Evolutionary conservation across 1,284 basidiomycete genomes (phyloP).

Genomic region (Ustanciosporium gigantosporum): DNA sequence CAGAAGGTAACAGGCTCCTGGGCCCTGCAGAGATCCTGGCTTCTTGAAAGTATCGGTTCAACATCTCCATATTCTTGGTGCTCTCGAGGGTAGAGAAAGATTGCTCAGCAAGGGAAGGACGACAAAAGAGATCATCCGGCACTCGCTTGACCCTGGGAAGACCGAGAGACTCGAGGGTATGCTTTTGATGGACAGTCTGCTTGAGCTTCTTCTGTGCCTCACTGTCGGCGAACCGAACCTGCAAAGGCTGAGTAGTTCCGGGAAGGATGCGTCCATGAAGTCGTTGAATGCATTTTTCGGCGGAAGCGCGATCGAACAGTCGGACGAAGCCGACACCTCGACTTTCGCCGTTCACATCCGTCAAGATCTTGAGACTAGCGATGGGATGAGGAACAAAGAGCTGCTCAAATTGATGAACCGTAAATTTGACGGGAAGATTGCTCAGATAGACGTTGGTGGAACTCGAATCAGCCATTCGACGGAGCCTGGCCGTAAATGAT

Average conservation of each 20-base stretch:
- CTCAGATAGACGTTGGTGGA: conserved; percentile 52
- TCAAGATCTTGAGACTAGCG: conserved; percentile 48
- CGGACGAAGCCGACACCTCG: conserved; percentile 52
- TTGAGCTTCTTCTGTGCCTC: conserved; percentile 52
- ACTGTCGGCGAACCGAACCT: conserved; percentile 53
- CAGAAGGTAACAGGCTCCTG: no score
- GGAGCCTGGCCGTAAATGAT: conserved; percentile 43
- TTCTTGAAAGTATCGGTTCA: no score
- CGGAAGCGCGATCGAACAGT: conserved; percentile 34
- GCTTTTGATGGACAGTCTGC: conserved; percentile 28
- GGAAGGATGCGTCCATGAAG: conserved; percentile 42
- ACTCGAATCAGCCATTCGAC: conserved; percentile 38
- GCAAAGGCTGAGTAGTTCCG: conserved; percentile 36
- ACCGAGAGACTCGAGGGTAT: conserved; percentile 9
- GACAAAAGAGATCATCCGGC: no score
- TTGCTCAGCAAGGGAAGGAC: no score
- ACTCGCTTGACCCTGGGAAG: no score
- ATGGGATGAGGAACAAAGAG: conserved; percentile 49
- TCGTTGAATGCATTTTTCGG: conserved; percentile 46
- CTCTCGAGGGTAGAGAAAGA: no score
- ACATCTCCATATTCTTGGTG: no score
- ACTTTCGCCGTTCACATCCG: conserved; percentile 40
- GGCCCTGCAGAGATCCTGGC: no score
- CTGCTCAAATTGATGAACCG: conserved; percentile 43
- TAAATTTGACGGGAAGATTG: conserved; percentile 43